These are phyloP conservation scores for Metarhizium anisopliae DNA, from an alignment of 2,329 filamentous ascomycete genomes.

Conservation along the genomic window DNA sequence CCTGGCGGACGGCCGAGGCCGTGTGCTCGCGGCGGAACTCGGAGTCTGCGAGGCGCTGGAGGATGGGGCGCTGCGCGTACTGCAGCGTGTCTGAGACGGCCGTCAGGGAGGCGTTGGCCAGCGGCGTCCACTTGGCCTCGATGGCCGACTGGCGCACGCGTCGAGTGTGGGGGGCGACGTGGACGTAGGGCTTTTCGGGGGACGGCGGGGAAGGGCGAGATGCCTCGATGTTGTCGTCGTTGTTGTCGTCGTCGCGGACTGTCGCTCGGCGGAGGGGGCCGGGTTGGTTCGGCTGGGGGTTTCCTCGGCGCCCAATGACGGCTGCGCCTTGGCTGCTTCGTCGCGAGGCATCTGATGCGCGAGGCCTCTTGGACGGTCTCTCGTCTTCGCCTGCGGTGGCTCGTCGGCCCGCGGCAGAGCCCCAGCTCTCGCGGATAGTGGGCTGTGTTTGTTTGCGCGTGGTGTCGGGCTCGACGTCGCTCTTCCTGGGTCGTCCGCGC, in stretches of 20 bases:
- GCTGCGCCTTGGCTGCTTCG: not conserved
- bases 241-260: not conserved
- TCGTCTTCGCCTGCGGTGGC: not conserved
- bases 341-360: not conserved
- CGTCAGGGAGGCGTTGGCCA: slow-evolving; percentile 44
- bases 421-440: not conserved
- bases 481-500: not conserved
- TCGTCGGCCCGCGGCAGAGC: not conserved
- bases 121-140: slow-evolving; percentile 56
- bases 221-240: slow-evolving; percentile 10
- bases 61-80: slow-evolving; percentile 52
- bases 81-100: slow-evolving; percentile 47
- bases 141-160: slow-evolving; percentile 55
- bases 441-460: not conserved
- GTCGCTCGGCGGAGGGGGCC: not conserved
- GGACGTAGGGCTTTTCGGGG: slow-evolving; percentile 33
- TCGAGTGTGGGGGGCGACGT: slow-evolving; percentile 41
- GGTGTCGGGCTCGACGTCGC: not conserved
- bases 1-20: slow-evolving; percentile 43
- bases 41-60: slow-evolving; percentile 44
- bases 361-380: not conserved
- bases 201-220: slow-evolving; percentile 13
- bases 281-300: slow-evolving; percentile 6
- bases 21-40: slow-evolving; percentile 43
- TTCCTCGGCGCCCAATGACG: slow-evolving; percentile 6